Conservation (phyloP, 768 basidiomycete genomes). For the Thelephora aurantiotincta region DNA sequence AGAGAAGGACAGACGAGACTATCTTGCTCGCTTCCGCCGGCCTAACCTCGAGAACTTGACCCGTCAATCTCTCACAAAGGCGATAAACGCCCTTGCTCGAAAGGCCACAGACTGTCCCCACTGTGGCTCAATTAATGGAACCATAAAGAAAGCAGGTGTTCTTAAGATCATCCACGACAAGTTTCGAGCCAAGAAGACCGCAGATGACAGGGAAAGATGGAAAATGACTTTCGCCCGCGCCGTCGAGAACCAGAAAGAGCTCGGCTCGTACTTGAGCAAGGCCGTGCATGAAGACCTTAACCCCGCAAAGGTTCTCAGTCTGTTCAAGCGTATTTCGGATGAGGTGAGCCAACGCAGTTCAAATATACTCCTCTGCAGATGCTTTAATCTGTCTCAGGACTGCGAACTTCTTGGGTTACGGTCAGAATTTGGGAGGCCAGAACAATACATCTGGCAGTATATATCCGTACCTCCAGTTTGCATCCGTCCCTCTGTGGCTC, state of each 20-base stretch:
- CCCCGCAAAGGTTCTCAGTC: constrained; percentile 81
- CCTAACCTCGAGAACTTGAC: constrained; percentile 89
- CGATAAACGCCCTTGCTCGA: constrained; percentile 74
- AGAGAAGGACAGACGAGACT: constrained; percentile 72
- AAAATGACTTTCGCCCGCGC: constrained; percentile 72
- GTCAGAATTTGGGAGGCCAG: constrained; percentile 81
- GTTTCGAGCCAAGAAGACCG: constrained; percentile 87
- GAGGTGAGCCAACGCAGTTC: constrained; percentile 37
- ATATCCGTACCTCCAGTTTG: constrained; percentile 96
- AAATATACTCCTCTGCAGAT: neutral
- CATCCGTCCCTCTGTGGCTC: constrained; percentile 92
- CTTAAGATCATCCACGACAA: constrained; percentile 97
- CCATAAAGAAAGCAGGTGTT: constrained; percentile 90
- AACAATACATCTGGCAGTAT: constrained; percentile 98
- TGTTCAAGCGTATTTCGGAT: constrained; percentile 85
- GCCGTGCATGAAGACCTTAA: constrained; percentile 89
- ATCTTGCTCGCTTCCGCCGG: constrained; percentile 81
- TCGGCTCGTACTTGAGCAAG: constrained; percentile 73
- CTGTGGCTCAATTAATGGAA: constrained; percentile 86
- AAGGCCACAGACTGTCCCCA: constrained; percentile 89
- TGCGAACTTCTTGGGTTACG: constrained; percentile 88
- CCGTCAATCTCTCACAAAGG: constrained; percentile 67
- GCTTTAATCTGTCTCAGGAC: constrained; percentile 37
- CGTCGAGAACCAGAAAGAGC: constrained; percentile 75
- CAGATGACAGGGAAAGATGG: constrained; percentile 79